A percentile compares a stretch with the other conserved stretches of the same genome.
Conservation (phyloP, 2,329 filamentous ascomycete species). For the Apiospora malaysiana region DNA sequence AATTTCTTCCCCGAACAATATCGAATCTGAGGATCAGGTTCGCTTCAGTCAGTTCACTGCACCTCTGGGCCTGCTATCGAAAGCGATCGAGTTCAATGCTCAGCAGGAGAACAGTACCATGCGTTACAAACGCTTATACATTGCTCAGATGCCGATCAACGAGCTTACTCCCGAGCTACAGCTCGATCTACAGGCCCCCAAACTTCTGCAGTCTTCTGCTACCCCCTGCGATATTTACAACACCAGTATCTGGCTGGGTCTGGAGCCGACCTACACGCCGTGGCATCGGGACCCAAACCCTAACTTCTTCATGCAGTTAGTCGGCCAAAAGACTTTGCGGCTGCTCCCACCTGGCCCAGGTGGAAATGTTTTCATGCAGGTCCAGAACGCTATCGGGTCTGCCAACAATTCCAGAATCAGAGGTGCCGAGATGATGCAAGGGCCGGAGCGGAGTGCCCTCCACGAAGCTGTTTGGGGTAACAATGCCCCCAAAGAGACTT, state of each 20-base stretch:
- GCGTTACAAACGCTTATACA: conserved; percentile 66
- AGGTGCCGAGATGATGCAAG: conserved; percentile 91
- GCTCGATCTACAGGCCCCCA: conserved; percentile 73
- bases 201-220: conserved; percentile 32
- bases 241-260: conserved; percentile 86
- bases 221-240: conserved; percentile 77
- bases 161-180: conserved; percentile 69
- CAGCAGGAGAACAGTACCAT: conserved; percentile 23
- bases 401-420: conserved; percentile 61
- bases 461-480: conserved; percentile 73
- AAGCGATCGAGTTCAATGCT: conserved; percentile 57
- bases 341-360: conserved; percentile 71
- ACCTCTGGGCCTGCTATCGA: conserved; percentile 69
- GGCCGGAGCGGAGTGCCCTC: conserved; percentile 69
- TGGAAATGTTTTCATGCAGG: conserved; percentile 63
- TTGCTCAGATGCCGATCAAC: conserved; percentile 79
- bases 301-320: conserved; percentile 87
- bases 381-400: conserved; percentile 49
- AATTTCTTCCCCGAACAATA: not conserved
- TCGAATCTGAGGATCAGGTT: conserved; percentile 23
- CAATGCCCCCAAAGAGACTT: conserved; percentile 39
- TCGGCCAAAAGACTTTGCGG: conserved; percentile 74
- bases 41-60: conserved; percentile 64
- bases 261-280: conserved; percentile 86
- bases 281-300: conserved; percentile 93